Evolutionary conservation across 306 rosid genomes (phyloP), one percentile per base, ranked within the genome.

Genomic region (Adenanthera pavonina): DNA sequence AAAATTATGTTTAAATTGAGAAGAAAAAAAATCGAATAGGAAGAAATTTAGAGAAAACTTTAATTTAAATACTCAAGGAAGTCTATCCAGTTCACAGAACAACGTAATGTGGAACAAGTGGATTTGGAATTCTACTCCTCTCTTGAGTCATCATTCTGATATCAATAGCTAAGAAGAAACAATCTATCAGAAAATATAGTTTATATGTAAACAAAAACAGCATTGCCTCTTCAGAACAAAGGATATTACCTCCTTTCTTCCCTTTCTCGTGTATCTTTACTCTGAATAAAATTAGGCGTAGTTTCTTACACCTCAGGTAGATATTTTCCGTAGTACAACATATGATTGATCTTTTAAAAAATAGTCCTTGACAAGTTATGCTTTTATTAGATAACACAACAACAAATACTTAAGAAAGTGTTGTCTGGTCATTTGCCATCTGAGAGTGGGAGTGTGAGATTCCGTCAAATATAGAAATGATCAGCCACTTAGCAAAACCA

Each of bases 401-500:
- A 13, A 51, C 1, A 13, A 51, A 51, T 5, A 14, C 4, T 3
- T 15, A 16, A 53, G 1, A 15, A 3, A 53, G 16, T 53, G 16
- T 17, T 53, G 59, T 53, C 20, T 2, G 25, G 1, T 56, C 33
- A 17, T 56, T 17, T 7, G 7, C 19, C 33, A 57, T 19, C 11
- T 19, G 64, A 85, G 74, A 41, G 46, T 41, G 6, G 74, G 3
- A 38, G 41, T 0, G 41, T n/a, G 62, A 85, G 67, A 73, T 60
- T 33, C 64, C 38, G 35, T 72, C 71, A 85, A 82, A 80, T 80
- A 52, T 69, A 74, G 72, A 71, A 64, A 80, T 66, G 46, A 62
- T 74, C 68, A 75, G 52, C 70, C 70, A 41, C 56, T 40, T 72
- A 72, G 75, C 77, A 34, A 74, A 60, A 75, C 80, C 69, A 47